Conservation (phyloP, 1,284 basidiomycete genomes). For the Gomphus bonarii region DNA sequence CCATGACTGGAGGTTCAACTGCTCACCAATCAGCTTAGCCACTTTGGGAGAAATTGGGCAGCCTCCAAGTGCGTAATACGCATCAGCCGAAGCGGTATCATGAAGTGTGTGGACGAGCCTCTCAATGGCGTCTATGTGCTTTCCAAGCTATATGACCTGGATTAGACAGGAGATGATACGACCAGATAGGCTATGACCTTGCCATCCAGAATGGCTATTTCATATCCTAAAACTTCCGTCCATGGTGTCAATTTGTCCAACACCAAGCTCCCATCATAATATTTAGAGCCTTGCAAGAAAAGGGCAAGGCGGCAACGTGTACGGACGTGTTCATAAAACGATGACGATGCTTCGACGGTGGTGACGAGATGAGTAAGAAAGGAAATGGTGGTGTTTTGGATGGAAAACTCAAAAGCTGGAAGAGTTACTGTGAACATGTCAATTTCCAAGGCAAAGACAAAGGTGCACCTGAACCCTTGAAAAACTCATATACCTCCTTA, state of each 20-base stretch:
- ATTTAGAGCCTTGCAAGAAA: conserved; percentile 64
- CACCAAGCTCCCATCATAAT: conserved; percentile 50
- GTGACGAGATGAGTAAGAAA: conserved; percentile 1
- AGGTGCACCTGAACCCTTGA: neutral
- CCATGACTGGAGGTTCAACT: conserved; percentile 45
- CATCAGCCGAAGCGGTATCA: conserved; percentile 70
- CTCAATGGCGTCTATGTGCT: conserved; percentile 56
- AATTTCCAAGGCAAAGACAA: neutral
- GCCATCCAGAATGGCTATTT: conserved; percentile 72
- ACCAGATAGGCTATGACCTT: conserved; percentile 39
- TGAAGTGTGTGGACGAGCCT: conserved; percentile 61
- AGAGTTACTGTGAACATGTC: neutral
- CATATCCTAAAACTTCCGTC: conserved; percentile 51
- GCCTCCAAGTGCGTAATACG: conserved; percentile 70
- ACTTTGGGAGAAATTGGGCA: conserved; percentile 56
- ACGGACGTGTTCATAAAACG: neutral
- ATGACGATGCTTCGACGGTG: neutral
- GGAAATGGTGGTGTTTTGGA: conserved; percentile 13
- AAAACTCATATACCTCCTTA: conserved; percentile 8
- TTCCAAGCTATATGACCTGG: conserved; percentile 36
- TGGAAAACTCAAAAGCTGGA: conserved; percentile 12
- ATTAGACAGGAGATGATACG: neutral
- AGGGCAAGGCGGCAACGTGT: conserved; percentile 34
- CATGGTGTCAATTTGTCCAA: conserved; percentile 36
- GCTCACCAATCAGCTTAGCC: conserved; percentile 41